These are phyloP conservation scores for Linum usitatissimum DNA, from an alignment of 345 rosid species.

Conservation along the genomic window DNA sequence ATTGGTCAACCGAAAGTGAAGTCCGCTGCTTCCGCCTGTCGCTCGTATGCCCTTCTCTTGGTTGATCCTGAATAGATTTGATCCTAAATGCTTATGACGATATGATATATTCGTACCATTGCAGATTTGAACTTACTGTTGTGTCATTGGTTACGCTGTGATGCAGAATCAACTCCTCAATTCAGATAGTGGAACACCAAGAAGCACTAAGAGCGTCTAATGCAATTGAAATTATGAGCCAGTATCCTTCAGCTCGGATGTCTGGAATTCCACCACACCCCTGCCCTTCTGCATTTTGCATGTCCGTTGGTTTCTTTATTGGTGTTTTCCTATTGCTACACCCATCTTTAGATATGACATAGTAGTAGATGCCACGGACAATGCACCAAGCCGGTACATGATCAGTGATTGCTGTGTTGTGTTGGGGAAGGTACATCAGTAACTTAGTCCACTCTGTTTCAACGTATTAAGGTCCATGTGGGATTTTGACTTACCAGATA, in stretches of 20 bases:
- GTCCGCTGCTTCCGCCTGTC: constrained; percentile 87
- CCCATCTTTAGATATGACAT: constrained; percentile 57
- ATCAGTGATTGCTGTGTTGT: constrained; percentile 94
- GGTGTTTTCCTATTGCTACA: constrained; percentile 26
- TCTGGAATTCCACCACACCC: not conserved
- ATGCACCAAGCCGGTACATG: constrained; percentile 96
- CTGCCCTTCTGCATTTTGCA: not conserved
- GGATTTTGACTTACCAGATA: no score
- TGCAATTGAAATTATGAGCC: constrained; percentile 76
- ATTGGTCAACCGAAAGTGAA: constrained; percentile 86
- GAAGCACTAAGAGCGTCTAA: constrained; percentile 81
- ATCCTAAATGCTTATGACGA: not conserved
- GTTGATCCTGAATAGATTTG: not conserved
- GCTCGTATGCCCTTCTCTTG: constrained; percentile 38
- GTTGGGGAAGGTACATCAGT: constrained; percentile 77
- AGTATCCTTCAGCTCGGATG: no score
- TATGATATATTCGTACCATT: not conserved
- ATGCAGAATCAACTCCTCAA: constrained; percentile 68
- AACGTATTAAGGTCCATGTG: no score
- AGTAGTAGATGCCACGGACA: constrained; percentile 85
- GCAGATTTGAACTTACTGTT: no score
- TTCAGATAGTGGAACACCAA: constrained; percentile 56
- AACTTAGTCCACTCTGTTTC: not conserved
- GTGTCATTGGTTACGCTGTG: constrained; percentile 1
- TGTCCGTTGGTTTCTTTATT: not conserved